Evolutionary conservation across 2,329 filamentous ascomycete genomes (phyloP), one percentile per base, ranked within the genome.

Genomic region (Geosmithia putterillii): DNA sequence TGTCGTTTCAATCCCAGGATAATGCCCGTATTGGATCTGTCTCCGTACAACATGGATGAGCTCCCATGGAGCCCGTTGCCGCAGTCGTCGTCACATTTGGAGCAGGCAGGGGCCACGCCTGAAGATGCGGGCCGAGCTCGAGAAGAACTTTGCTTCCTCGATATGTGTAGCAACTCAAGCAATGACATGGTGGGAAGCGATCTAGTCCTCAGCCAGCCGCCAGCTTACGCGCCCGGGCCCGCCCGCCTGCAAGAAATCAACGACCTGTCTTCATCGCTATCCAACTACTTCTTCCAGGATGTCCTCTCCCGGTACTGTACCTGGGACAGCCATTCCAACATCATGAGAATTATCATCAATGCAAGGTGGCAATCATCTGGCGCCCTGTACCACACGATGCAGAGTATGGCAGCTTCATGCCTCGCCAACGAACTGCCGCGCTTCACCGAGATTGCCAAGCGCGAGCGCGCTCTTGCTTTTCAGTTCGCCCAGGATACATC

Each of bases 201-300:
- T n/a, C n/a, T n/a, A n/a, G n/a, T n/a, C n/a, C n/a, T n/a, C n/a
- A n/a, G n/a, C n/a, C n/a, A n/a, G n/a, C n/a, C n/a, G n/a, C n/a
- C n/a, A n/a, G n/a, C n/a, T n/a, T n/a, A n/a, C n/a, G n/a, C n/a
- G n/a, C n/a, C n/a, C n/a, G n/a, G n/a, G n/a, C n/a, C n/a, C n/a
- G n/a, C n/a, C n/a, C n/a, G n/a, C n/a, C n/a, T n/a, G n/a, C 28
- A 32, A 15, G 28, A 32, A 15, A 32, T 57, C 4, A 47, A 50
- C 21, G 50, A 74, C 40, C 61, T 69, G 17, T 69, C 72, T 3
- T 76, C 72, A 40, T 67, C 73, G 39, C 60, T 81, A 15, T 70
- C 80, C 9, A 74, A 79, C 40, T 76, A 80, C 50, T 81, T 80
- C 50, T 81, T 81, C 59, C 73, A 73, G 50, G 73, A 79, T 46